Evolutionary conservation across 306 rosid genomes (phyloP).

Genomic region (Sindora glabra): DNA sequence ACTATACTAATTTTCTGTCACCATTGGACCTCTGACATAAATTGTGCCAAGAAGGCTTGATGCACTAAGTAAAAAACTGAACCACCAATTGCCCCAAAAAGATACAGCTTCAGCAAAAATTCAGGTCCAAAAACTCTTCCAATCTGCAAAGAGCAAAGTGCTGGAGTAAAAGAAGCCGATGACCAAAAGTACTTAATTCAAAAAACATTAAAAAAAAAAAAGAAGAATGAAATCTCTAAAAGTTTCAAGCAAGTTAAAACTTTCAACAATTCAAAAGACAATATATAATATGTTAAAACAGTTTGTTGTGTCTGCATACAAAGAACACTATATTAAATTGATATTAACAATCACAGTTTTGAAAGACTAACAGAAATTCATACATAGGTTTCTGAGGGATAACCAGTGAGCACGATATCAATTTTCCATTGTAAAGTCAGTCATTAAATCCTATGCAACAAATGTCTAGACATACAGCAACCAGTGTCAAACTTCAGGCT

Average conservation of each 20-base stretch:
- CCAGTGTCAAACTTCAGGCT: background rate
- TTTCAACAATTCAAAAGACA: slow-evolving; percentile 1
- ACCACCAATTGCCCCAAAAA: slow-evolving; percentile 81
- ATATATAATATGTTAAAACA: background rate
- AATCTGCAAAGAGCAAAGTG: slow-evolving; percentile 44
- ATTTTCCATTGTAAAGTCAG: background rate
- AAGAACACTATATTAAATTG: background rate
- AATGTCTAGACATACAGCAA: background rate
- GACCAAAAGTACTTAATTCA: background rate
- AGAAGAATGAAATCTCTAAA: background rate
- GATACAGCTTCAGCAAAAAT: slow-evolving; percentile 70
- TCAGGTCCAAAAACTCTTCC: slow-evolving; percentile 60
- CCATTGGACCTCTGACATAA: slow-evolving; percentile 50
- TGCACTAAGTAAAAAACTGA: slow-evolving; percentile 59
- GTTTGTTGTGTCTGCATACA: background rate
- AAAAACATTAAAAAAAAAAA: background rate
- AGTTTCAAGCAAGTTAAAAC: background rate
- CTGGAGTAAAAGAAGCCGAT: slow-evolving; percentile 15
- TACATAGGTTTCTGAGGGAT: background rate
- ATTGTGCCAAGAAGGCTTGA: slow-evolving; percentile 54
- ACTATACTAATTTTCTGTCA: slow-evolving; percentile 7
- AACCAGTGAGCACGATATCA: background rate
- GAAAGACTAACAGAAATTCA: background rate
- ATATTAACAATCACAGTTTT: background rate
- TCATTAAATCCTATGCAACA: background rate